Conservation (phyloP, 495 filamentous ascomycete species). For the Penicillium mononematosum region DNA sequence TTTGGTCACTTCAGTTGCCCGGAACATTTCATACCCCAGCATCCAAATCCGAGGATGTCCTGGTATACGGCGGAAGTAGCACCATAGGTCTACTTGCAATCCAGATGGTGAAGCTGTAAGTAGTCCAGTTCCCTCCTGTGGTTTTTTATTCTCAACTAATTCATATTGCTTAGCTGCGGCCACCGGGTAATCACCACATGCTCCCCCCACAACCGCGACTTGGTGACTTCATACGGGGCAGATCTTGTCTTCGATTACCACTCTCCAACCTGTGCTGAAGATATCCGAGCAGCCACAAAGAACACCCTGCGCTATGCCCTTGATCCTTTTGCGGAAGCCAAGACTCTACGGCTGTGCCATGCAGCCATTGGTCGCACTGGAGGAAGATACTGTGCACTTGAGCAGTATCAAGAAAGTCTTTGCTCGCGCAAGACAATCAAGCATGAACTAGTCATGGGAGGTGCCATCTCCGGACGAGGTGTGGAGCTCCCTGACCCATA, state of each 20-base stretch:
- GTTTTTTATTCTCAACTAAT: neutral
- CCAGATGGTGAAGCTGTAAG: slow-evolving; percentile 42
- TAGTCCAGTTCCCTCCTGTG: neutral
- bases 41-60: slow-evolving; percentile 26
- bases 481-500: slow-evolving; percentile 33
- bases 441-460: slow-evolving; percentile 31
- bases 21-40: slow-evolving; percentile 28
- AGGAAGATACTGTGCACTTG: slow-evolving; percentile 41
- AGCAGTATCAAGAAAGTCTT: slow-evolving; percentile 31
- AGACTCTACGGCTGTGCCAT: slow-evolving; percentile 41
- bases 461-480: slow-evolving; percentile 29
- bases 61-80: slow-evolving; percentile 48
- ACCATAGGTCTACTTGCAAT: slow-evolving; percentile 46
- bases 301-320: slow-evolving; percentile 38
- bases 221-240: slow-evolving; percentile 53
- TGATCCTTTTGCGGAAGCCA: slow-evolving; percentile 40
- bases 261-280: slow-evolving; percentile 35
- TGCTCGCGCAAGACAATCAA: slow-evolving; percentile 28
- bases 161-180: slow-evolving; percentile 31
- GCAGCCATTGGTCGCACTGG: slow-evolving; percentile 41
- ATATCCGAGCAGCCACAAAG: slow-evolving; percentile 42
- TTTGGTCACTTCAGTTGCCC: slow-evolving; percentile 31
- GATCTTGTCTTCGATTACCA: slow-evolving; percentile 56
- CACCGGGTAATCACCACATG: slow-evolving; percentile 52
- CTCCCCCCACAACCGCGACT: slow-evolving; percentile 54